Evolutionary conservation across 345 rosid species (phyloP).

Genomic region (Pistacia vera): DNA sequence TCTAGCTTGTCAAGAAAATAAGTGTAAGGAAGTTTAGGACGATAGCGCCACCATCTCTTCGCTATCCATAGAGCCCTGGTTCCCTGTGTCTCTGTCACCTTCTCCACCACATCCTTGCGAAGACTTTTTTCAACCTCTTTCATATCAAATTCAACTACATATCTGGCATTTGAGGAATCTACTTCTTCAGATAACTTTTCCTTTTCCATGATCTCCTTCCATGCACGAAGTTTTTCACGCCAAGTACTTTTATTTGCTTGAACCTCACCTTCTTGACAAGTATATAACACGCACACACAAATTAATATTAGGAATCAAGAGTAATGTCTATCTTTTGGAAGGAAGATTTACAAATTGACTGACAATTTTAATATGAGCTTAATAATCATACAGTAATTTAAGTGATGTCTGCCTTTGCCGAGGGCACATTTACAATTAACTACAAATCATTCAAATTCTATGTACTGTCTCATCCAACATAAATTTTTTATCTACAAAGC

Average conservation of each 20-base stretch:
- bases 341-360: too few species aligned
- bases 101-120: constrained; percentile 72
- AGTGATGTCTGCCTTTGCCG: background rate
- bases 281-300: constrained; percentile 12
- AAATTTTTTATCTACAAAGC: background rate
- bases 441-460: background rate
- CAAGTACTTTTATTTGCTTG: constrained; percentile 52
- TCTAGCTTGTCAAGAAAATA: constrained; percentile 95
- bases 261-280: constrained; percentile 46
- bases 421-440: background rate
- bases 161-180: constrained; percentile 62
- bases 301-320: background rate
- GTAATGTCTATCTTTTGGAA: too few species aligned
- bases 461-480: background rate
- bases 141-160: constrained; percentile 97
- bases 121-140: constrained; percentile 96
- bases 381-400: constrained; percentile 3
- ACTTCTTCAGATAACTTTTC: constrained; percentile 71
- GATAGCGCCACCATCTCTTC: constrained; percentile 98
- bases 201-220: constrained; percentile 72
- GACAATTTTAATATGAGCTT: background rate
- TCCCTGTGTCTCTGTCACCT: constrained; percentile 60
- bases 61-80: constrained; percentile 91
- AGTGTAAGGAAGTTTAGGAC: constrained; percentile 89
- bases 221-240: constrained; percentile 71